Base-by-base conservation (phyloP, 78 protist species). In the Creolimax fragrantissima region DNA sequence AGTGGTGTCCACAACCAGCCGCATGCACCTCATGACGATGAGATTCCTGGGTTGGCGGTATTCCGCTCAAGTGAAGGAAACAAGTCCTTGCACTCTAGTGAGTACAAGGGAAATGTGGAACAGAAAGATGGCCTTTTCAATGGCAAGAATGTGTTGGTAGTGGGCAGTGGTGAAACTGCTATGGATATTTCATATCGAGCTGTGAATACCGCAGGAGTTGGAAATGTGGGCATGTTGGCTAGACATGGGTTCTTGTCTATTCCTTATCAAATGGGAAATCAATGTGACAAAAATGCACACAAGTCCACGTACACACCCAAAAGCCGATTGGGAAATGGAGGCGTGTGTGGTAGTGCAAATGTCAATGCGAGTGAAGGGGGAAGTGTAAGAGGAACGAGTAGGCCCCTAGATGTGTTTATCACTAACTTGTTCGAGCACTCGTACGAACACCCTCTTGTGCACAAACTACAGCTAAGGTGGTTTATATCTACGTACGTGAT, bases 381-480 rank as follows among this genome's bases (percentile, higher is more conserved):
- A 58, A 58, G 39, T 58, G 74, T 24, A 58, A 17, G n/a, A 24
- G 74, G 24, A 58, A 32, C 74, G 39, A 58, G 74, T 1, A 58
- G 74, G 74, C 74, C 86, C 5, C 66, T 92, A 35, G 94, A 92
- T 81, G 44, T 88, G 5, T 37, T 92, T 85, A 92, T 92, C 84
- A n/a, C 92, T 43, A 92, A 92, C 88, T 36, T 89, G 42, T 92
- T 88, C 89, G 94, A 92, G 92, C 42, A 81, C 90, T 35, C 47
- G 45, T 44, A 93, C 85, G 92, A 47, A 41, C 94, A 93, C 84
- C 81, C 44, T 89, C 83, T 44, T 89, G 6, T 3, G 5, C 90
- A 37, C 45, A 5, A 2, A 36, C 37, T 2, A 2, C 94, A 81
- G 44, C 42, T 92, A 41, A 37, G 89, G 42, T 92, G 94, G 94